Evolutionary conservation across 148 eudicot genomes (phyloP).

Genomic region (Tetragonia tetragonoides): DNA sequence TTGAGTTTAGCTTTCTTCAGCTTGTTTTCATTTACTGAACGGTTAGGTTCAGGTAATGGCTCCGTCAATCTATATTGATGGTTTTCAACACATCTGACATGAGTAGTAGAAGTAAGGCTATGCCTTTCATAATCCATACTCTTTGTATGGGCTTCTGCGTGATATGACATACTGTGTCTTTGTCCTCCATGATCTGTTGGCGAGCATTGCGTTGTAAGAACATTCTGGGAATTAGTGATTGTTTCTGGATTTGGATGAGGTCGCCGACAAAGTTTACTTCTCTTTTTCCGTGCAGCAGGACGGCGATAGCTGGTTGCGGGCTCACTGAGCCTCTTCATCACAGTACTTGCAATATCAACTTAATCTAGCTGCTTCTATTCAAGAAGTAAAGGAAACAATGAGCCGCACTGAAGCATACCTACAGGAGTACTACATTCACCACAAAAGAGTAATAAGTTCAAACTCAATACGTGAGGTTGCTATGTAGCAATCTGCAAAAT

Average conservation of each 20-base stretch:
- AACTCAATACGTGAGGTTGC: neutral
- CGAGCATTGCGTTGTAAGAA: conserved; percentile 16
- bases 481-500: neutral
- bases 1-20: conserved; percentile 40
- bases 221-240: conserved; percentile 20
- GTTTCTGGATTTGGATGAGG: conserved; percentile 38
- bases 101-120: neutral
- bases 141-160: conserved; percentile 14
- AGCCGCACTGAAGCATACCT: neutral
- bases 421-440: neutral
- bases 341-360: neutral
- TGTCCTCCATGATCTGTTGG: conserved; percentile 19
- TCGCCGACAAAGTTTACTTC: conserved; percentile 39
- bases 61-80: conserved; percentile 10
- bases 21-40: conserved; percentile 23
- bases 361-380: neutral
- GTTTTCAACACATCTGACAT: conserved; percentile 9
- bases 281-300: conserved; percentile 35
- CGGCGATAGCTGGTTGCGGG: conserved; percentile 12
- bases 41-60: conserved; percentile 15
- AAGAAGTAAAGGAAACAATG: neutral
- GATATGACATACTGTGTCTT: conserved; percentile 21
- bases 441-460: conserved; percentile 2
- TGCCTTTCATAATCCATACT: conserved; percentile 2
- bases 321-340: conserved; percentile 20